phyloP scores from a whole-genome alignment of 2,329 filamentous ascomycete genomes.

The Penicillium frequentans region DNA sequence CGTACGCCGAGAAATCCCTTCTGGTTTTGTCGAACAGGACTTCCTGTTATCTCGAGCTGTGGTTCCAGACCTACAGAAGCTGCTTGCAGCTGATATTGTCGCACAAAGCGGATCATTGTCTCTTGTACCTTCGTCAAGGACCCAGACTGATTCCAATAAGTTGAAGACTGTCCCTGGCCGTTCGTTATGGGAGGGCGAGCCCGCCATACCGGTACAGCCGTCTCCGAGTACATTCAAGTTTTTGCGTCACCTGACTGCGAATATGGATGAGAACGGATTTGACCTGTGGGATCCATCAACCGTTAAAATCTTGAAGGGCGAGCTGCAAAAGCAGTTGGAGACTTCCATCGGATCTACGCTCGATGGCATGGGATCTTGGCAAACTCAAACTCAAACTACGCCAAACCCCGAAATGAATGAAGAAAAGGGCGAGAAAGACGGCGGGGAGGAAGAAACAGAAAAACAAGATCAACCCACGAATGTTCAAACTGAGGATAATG shows the following conservation, averaged over 20 bases:
- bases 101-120: conserved; percentile 44
- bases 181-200: conserved; percentile 77
- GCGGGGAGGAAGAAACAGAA: not conserved
- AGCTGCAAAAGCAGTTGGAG: conserved; percentile 53
- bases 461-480: not conserved
- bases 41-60: conserved; percentile 59
- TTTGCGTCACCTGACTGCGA: conserved; percentile 61
- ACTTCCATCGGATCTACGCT: conserved; percentile 21
- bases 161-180: conserved; percentile 58
- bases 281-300: conserved; percentile 80
- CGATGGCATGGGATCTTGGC: conserved; percentile 18
- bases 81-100: conserved; percentile 58
- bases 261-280: conserved; percentile 69
- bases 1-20: conserved; percentile 66
- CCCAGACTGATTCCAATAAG: conserved; percentile 29
- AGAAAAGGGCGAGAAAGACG: not conserved
- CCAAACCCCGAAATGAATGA: not conserved
- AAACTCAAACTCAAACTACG: not conserved
- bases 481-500: conserved; percentile 1
- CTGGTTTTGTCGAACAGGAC: conserved; percentile 42
- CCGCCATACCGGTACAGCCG: conserved; percentile 73
- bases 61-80: conserved; percentile 64
- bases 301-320: conserved; percentile 62
- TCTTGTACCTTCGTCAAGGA: conserved; percentile 13
- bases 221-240: conserved; percentile 73